phyloP scores from a whole-genome alignment of 2,329 filamentous ascomycete genomes.

The Nemania sp. region DNA sequence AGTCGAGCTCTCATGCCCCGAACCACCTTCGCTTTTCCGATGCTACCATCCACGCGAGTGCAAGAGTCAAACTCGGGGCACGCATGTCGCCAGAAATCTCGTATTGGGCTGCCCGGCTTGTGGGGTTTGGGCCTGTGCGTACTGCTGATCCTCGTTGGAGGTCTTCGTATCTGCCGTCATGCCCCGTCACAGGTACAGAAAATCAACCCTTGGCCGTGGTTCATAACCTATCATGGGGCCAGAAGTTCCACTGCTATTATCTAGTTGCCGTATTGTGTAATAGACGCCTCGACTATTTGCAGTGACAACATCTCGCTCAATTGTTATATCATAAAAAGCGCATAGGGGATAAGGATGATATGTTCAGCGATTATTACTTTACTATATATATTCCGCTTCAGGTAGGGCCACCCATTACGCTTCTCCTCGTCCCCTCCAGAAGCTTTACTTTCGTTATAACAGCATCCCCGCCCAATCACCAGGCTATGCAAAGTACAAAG shows the following conservation, averaged over 20 bases:
- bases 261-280: background rate
- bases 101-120: constrained; percentile 18
- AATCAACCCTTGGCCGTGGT: constrained; percentile 16
- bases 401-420: constrained; percentile 12
- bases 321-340: background rate
- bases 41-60: background rate
- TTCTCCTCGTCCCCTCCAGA: constrained; percentile 4
- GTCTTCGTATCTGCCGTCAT: constrained; percentile 25
- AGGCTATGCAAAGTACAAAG: constrained; percentile 30
- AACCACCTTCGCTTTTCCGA: background rate
- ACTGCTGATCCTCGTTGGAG: constrained; percentile 26
- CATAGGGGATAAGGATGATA: background rate
- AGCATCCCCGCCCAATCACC: constrained; percentile 17
- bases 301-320: background rate
- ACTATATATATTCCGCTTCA: constrained; percentile 24
- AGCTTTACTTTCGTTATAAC: constrained; percentile 16
- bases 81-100: constrained; percentile 16
- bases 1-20: background rate
- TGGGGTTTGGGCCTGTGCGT: constrained; percentile 16
- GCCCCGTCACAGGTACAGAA: constrained; percentile 8
- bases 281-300: background rate
- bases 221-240: constrained; percentile 5
- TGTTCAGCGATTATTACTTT: constrained; percentile 22
- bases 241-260: constrained; percentile 12
- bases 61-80: constrained; percentile 7